These are phyloP conservation scores for Avicennia marina DNA, from an alignment of 257 asterid species.

Conservation along the genomic window DNA sequence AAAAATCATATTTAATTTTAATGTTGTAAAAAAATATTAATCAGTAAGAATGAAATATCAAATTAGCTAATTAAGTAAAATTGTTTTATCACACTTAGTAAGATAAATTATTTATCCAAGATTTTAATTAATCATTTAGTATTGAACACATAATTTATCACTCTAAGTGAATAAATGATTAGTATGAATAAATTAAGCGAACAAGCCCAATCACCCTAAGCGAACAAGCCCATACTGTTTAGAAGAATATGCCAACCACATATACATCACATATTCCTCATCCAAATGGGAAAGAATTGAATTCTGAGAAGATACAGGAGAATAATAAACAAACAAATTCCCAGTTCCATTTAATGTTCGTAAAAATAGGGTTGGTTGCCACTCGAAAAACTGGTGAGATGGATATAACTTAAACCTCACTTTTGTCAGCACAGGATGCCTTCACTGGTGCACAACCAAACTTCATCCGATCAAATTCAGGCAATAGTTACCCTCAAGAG, in stretches of 20 bases:
- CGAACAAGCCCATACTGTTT: not conserved
- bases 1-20: too few relatives aligned
- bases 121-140: too few relatives aligned
- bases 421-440: slow-evolving; percentile 10
- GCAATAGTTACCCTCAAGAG: slow-evolving; percentile 9
- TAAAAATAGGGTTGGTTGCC: slow-evolving; percentile 20
- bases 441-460: slow-evolving; percentile 13
- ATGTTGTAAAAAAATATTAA: too few relatives aligned
- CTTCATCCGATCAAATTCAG: slow-evolving; percentile 19
- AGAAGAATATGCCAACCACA: slow-evolving; percentile 16
- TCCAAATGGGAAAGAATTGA: slow-evolving; percentile 10
- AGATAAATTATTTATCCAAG: too few relatives aligned
- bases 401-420: slow-evolving; percentile 14
- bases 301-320: slow-evolving; percentile 16
- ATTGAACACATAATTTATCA: too few relatives aligned
- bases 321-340: slow-evolving; percentile 22
- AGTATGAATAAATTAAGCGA: too few relatives aligned
- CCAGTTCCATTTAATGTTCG: slow-evolving; percentile 20
- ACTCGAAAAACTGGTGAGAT: slow-evolving; percentile 14
- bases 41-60: too few relatives aligned
- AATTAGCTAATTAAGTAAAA: too few relatives aligned
- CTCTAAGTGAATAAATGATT: too few relatives aligned
- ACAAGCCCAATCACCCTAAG: too few relatives aligned
- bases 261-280: slow-evolving; percentile 25
- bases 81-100: too few relatives aligned